Conservation (phyloP, 495 filamentous ascomycete species). For the Aspergillus wentii region DNA sequence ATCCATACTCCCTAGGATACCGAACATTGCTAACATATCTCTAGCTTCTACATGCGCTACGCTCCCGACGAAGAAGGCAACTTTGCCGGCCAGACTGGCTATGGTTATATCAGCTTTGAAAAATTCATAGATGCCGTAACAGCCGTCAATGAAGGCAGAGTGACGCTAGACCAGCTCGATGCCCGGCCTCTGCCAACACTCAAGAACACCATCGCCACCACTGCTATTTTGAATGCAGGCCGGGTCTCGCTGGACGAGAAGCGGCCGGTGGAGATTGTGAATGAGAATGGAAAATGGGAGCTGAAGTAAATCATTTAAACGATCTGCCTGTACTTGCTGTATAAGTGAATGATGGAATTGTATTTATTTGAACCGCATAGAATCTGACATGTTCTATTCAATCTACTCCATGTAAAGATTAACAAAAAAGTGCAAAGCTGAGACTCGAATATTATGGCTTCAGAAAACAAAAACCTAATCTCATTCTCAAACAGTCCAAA, state of each 20-base stretch:
- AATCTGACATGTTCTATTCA: no score
- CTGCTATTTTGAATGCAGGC: slow-evolving; percentile 85
- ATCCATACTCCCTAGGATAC: slow-evolving; percentile 1
- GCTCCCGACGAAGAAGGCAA: slow-evolving; percentile 94
- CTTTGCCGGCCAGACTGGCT: slow-evolving; percentile 85
- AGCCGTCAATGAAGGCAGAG: slow-evolving; percentile 65
- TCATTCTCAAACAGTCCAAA: no score
- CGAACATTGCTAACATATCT: background rate
- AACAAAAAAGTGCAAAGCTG: no score
- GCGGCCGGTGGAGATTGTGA: slow-evolving; percentile 67
- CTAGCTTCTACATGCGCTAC: slow-evolving; percentile 88
- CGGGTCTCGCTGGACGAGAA: slow-evolving; percentile 76
- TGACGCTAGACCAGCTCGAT: slow-evolving; percentile 72
- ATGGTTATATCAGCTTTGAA: slow-evolving; percentile 91
- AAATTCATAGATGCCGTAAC: slow-evolving; percentile 90
- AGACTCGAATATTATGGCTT: no score
- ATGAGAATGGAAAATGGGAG: slow-evolving; percentile 59
- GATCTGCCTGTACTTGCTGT: no score
- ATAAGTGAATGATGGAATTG: no score
- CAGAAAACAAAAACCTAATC: no score
- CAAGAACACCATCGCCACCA: slow-evolving; percentile 84
- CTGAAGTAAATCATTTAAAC: slow-evolving; percentile 61
- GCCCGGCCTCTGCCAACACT: slow-evolving; percentile 76
- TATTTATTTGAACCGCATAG: no score
- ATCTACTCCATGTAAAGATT: no score